phyloP scores from a whole-genome alignment of 768 basidiomycete genomes.

The Hemileccinum rubropunctum region DNA sequence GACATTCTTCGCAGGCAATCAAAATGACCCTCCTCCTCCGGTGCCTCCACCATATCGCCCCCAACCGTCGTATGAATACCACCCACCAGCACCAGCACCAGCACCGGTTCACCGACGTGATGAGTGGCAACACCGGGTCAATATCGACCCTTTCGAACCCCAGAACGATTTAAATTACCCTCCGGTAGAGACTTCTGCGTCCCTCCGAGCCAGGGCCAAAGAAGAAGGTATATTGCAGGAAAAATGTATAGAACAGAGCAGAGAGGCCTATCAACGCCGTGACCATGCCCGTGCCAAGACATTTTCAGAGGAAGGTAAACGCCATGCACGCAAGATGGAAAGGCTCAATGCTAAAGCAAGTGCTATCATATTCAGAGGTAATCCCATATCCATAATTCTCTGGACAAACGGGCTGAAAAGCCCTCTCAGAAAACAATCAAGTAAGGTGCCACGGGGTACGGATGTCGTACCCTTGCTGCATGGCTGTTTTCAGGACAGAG shows the following conservation, averaged over 20 bases:
- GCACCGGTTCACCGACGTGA: background rate
- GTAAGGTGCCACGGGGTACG: slow-evolving; percentile 29
- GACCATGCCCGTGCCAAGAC: slow-evolving; percentile 79
- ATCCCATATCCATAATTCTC: slow-evolving; percentile 27
- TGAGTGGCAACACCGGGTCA: slow-evolving; percentile 5
- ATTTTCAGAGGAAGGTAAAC: slow-evolving; percentile 75
- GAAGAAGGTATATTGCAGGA: slow-evolving; percentile 77
- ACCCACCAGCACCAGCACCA: background rate
- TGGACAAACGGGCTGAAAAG: background rate
- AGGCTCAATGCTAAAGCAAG: slow-evolving; percentile 74
- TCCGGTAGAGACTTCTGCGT: slow-evolving; percentile 42
- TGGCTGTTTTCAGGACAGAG: slow-evolving; percentile 49
- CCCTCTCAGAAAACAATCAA: slow-evolving; percentile 66
- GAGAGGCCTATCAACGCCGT: slow-evolving; percentile 67
- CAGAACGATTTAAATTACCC: background rate
- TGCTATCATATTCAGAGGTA: slow-evolving; percentile 73
- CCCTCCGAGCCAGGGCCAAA: slow-evolving; percentile 71
- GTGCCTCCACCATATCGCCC: background rate
- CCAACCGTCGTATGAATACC: too few species aligned
- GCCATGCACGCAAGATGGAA: slow-evolving; percentile 74
- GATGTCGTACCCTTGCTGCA: background rate
- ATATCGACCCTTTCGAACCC: background rate
- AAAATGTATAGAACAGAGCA: slow-evolving; percentile 59
- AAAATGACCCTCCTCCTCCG: slow-evolving; percentile 1
- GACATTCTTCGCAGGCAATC: slow-evolving; percentile 2